phyloP scores from a whole-genome alignment of 2,329 filamentous ascomycete genomes.

The Hypoxylon sp. region DNA sequence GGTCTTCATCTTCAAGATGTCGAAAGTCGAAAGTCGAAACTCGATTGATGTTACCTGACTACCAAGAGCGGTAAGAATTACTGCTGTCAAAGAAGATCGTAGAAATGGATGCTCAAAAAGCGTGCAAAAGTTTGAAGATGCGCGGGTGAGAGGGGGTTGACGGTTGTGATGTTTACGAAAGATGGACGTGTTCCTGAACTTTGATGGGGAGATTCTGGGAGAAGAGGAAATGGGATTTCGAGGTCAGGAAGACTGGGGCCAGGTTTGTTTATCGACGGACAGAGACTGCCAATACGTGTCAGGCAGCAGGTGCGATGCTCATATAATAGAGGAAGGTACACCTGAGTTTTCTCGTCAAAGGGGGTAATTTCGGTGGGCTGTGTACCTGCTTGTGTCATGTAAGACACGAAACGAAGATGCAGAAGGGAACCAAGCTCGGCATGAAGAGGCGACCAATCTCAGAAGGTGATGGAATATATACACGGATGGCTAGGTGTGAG shows the following conservation, averaged over 20 bases:
- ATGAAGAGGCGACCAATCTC: conserved; percentile 18
- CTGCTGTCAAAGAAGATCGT: conserved; percentile 53
- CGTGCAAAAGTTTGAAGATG: conserved; percentile 51
- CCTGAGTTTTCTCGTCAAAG: conserved; percentile 26
- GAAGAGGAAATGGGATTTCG: conserved; percentile 30
- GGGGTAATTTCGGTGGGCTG: conserved; percentile 38
- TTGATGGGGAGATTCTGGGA: conserved; percentile 43
- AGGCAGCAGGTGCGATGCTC: conserved; percentile 22
- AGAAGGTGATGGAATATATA: conserved; percentile 11
- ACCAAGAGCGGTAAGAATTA: conserved; percentile 50
- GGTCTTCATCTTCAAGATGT: conserved; percentile 65
- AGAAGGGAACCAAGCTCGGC: conserved; percentile 17
- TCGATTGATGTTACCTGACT: conserved; percentile 31
- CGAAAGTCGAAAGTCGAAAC: conserved; percentile 1
- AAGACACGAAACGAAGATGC: conserved; percentile 41
- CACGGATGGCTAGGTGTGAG: conserved; percentile 5
- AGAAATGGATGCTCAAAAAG: conserved; percentile 54
- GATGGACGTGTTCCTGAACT: conserved; percentile 49
- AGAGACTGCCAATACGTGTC: conserved; percentile 10
- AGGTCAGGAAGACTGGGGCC: conserved; percentile 24
- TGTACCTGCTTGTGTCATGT: conserved; percentile 41
- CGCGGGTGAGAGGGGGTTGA: conserved; percentile 38
- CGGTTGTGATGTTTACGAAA: conserved; percentile 48
- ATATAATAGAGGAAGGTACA: conserved; percentile 28
- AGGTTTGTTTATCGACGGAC: conserved; percentile 31